These are phyloP conservation scores for Musa beccarii DNA, from an alignment of 176 grass and related monocot species.

Conservation along the genomic window DNA sequence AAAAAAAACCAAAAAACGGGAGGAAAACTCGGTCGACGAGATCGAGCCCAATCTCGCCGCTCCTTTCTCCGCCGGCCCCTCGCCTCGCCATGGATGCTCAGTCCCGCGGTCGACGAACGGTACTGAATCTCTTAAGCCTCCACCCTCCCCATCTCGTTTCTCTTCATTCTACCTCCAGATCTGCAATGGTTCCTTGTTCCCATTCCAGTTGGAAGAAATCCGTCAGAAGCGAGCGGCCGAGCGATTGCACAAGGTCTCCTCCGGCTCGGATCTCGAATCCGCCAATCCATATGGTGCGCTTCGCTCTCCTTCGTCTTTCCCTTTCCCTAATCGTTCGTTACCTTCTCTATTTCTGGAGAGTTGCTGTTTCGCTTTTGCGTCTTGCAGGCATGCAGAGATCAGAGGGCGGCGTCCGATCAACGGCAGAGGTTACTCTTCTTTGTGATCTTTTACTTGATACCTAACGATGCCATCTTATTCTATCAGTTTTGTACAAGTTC, in stretches of 20 bases:
- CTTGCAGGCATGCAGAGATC: constrained; percentile 10
- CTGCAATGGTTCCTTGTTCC: neutral
- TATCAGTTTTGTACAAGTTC: neutral
- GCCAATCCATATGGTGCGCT: constrained; percentile 30
- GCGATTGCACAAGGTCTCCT: constrained; percentile 36
- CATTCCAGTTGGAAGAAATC: constrained; percentile 69
- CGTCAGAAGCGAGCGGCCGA: constrained; percentile 80
- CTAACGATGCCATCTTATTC: neutral
- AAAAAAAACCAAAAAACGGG: no score
- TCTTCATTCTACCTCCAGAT: neutral
- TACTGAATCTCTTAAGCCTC: constrained; percentile 4
- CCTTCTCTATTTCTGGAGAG: neutral
- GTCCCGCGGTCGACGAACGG: constrained; percentile 54
- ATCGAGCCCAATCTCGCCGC: neutral
- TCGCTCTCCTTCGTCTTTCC: neutral
- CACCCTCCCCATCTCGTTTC: neutral
- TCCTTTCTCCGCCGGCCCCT: neutral
- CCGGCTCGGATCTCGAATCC: constrained; percentile 43
- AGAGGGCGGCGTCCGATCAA: neutral
- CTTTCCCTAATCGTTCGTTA: neutral
- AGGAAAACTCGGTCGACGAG: no score
- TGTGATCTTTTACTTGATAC: neutral
- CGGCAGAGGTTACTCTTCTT: constrained; percentile 3
- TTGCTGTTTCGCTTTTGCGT: neutral
- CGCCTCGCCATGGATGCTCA: constrained; percentile 46